Evolutionary conservation across 78 protist genomes (phyloP).

Genomic region (Cavenderia fasciculata): DNA sequence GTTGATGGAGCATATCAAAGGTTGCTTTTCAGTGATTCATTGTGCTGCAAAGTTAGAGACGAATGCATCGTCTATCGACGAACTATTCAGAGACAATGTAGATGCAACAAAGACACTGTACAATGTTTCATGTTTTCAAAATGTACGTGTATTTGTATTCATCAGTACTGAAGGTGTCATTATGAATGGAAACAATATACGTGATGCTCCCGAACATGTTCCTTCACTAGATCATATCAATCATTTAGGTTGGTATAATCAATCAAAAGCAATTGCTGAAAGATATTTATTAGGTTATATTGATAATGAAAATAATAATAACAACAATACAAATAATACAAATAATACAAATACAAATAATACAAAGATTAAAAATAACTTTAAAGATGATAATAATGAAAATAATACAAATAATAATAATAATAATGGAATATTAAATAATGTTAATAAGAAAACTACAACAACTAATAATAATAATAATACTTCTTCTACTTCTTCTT

Average conservation of each 20-base stretch:
- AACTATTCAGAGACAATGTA: conserved; percentile 40
- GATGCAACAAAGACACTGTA: conserved; percentile 28
- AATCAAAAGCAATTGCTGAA: conserved; percentile 39
- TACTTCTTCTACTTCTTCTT: no score
- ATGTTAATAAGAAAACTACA: no score
- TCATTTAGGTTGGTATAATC: conserved; percentile 52
- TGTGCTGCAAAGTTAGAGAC: conserved; percentile 75
- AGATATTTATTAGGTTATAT: not conserved
- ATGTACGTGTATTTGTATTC: conserved; percentile 24
- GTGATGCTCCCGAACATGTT: conserved; percentile 24
- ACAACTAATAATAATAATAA: no score
- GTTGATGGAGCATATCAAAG: not conserved
- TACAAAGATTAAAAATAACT: no score
- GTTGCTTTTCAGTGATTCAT: conserved; percentile 46
- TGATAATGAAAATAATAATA: not conserved
- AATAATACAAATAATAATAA: not conserved
- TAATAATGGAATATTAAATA: no score
- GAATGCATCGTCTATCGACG: conserved; percentile 24
- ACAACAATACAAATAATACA: not conserved
- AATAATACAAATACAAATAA: not conserved
- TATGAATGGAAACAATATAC: conserved; percentile 52
- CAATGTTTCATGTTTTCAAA: not conserved
- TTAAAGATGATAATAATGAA: not conserved
- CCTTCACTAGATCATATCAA: not conserved
- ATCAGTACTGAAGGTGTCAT: conserved; percentile 59